Evolutionary conservation across 23 red algal genomes (phyloP).

Genomic region (Gracilariopsis chorda): DNA sequence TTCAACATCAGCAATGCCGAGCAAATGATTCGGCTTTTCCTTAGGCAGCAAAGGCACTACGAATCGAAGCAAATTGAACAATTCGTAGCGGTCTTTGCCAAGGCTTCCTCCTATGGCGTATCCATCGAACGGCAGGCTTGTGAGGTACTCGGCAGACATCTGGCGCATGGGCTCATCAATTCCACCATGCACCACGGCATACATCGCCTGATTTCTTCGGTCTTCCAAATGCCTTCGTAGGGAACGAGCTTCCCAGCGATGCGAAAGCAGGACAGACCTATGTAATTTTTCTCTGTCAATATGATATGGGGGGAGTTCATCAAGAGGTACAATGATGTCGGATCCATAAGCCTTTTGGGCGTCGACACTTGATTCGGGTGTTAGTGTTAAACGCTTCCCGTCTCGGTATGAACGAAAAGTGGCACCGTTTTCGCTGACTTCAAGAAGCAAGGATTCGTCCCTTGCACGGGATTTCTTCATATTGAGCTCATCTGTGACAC

Average conservation of each 20-base stretch:
- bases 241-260: constrained; percentile 96
- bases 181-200: constrained; percentile 91
- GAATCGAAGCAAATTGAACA: constrained; percentile 84
- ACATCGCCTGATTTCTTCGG: constrained; percentile 95
- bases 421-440: constrained; percentile 83
- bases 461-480: constrained; percentile 70
- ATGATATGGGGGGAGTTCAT: constrained; percentile 99
- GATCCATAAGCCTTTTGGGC: constrained; percentile 88
- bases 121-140: constrained; percentile 90
- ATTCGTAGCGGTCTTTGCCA: constrained; percentile 90
- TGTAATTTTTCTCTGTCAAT: constrained; percentile 74
- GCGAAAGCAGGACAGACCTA: constrained; percentile 80
- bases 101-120: constrained; percentile 94
- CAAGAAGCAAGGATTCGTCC: constrained; percentile 40
- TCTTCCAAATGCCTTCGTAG: constrained; percentile 84
- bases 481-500: constrained; percentile 95
- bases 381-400: constrained; percentile 70
- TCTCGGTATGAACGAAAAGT: constrained; percentile 92
- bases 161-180: constrained; percentile 74
- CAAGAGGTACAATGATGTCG: constrained; percentile 98
- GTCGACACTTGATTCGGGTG: constrained; percentile 87
- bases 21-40: constrained; percentile 84
- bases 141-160: constrained; percentile 89
- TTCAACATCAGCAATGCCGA: constrained; percentile 98
- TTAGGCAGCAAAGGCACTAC: constrained; percentile 70